A percentile compares a stretch with the other conserved stretches of the same genome.
phyloP scores from a whole-genome alignment of 805 yeast genomes.

The Pichia pseudocactophila region DNA sequence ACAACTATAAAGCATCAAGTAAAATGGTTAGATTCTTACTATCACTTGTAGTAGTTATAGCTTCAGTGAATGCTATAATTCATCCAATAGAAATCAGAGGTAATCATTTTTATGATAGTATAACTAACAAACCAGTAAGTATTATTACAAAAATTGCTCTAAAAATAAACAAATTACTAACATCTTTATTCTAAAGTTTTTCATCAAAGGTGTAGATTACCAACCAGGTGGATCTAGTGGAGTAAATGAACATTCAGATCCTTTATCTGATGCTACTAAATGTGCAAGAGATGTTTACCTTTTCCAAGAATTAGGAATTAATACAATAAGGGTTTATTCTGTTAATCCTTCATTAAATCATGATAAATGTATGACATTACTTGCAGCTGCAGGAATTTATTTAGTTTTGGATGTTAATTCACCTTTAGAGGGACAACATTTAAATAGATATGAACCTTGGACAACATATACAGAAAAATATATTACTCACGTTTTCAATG shows the following conservation, averaged over 20 bases:
- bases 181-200: conserved; percentile 37
- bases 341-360: conserved; percentile 76
- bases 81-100: conserved; percentile 65
- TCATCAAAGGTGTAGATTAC: conserved; percentile 81
- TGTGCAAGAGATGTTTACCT: conserved; percentile 79
- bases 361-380: conserved; percentile 82
- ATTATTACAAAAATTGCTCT: too few species aligned
- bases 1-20: background rate
- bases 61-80: conserved; percentile 8
- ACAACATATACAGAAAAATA: conserved; percentile 64
- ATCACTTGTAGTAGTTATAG: background rate
- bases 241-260: conserved; percentile 49
- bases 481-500: conserved; percentile 65
- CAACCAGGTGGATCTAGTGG: conserved; percentile 95
- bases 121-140: conserved; percentile 63
- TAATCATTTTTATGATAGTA: conserved; percentile 65
- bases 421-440: conserved; percentile 66
- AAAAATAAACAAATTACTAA: too few species aligned
- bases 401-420: conserved; percentile 87
- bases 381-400: conserved; percentile 91
- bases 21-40: background rate
- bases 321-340: conserved; percentile 82
- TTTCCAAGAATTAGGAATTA: conserved; percentile 78
- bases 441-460: conserved; percentile 94
- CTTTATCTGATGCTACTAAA: conserved; percentile 57